phyloP scores from a whole-genome alignment of 148 eudicot species.

The Vaccinium macrocarpon region DNA sequence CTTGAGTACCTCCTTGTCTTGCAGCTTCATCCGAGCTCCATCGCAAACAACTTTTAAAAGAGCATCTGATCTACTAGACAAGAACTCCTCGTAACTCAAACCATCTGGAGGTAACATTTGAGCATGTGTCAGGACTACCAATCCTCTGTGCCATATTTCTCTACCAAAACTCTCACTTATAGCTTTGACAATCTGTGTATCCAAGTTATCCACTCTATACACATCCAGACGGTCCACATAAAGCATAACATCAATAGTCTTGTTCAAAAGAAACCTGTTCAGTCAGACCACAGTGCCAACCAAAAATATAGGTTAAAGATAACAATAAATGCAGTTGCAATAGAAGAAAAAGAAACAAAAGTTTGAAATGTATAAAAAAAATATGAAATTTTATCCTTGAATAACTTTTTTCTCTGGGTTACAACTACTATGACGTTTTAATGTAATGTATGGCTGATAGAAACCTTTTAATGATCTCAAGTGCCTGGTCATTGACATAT shows the following conservation, averaged over 20 bases:
- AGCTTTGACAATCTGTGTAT: slow-evolving; percentile 74
- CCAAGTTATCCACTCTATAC: slow-evolving; percentile 92
- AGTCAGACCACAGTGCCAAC: slow-evolving; percentile 44
- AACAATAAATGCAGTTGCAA: background rate
- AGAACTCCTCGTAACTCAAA: slow-evolving; percentile 80
- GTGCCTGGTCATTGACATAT: slow-evolving; percentile 74
- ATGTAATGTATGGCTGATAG: background rate
- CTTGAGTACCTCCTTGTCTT: slow-evolving; percentile 52
- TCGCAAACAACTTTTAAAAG: slow-evolving; percentile 62
- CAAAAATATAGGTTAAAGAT: slow-evolving; percentile 15
- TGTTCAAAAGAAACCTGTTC: slow-evolving; percentile 81
- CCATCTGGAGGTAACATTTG: slow-evolving; percentile 93
- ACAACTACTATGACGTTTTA: background rate
- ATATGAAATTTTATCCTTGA: background rate
- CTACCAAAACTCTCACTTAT: slow-evolving; percentile 85
- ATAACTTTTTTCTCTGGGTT: background rate
- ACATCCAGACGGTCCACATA: slow-evolving; percentile 92
- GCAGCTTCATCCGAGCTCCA: slow-evolving; percentile 64
- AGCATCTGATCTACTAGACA: slow-evolving; percentile 75
- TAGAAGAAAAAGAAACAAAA: background rate
- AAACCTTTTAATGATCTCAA: slow-evolving; percentile 80
- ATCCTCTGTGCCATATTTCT: slow-evolving; percentile 78
- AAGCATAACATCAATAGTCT: slow-evolving; percentile 81
- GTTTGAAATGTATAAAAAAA: background rate
- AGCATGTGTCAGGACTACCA: slow-evolving; percentile 90